Conservation (phyloP, 306 rosid genomes). For the Dalbergia cochinchinensis region DNA sequence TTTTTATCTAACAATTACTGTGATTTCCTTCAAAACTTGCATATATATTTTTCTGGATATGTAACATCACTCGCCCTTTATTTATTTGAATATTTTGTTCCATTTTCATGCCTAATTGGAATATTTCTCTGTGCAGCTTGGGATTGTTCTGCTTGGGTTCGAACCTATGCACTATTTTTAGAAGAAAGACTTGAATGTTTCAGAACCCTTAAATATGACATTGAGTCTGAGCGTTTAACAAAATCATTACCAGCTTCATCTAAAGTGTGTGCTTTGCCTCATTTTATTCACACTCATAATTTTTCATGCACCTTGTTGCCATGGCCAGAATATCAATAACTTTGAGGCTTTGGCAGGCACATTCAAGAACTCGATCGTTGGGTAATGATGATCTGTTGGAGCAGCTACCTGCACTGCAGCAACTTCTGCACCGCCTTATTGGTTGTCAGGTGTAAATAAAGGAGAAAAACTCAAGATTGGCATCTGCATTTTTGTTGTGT, state of each 20-base stretch:
- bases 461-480: slow-evolving; percentile 17
- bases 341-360: slow-evolving; percentile 58
- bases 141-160: slow-evolving; percentile 99
- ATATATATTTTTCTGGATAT: no score
- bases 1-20: no score
- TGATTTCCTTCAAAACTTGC: no score
- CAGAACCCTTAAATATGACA: slow-evolving; percentile 80
- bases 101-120: slow-evolving; percentile 46
- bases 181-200: slow-evolving; percentile 93
- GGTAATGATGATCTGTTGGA: slow-evolving; percentile 69
- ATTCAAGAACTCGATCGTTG: slow-evolving; percentile 75
- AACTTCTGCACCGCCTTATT: slow-evolving; percentile 83
- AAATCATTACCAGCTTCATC: slow-evolving; percentile 66
- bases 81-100: background rate
- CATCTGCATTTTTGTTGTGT: background rate
- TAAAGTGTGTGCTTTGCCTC: slow-evolving; percentile 61
- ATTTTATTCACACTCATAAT: background rate
- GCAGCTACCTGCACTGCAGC: slow-evolving; percentile 91
- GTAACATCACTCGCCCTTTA: background rate
- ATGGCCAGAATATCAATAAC: slow-evolving; percentile 34
- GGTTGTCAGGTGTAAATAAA: slow-evolving; percentile 78
- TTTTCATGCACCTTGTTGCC: background rate
- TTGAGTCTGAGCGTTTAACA: slow-evolving; percentile 83
- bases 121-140: slow-evolving; percentile 71
- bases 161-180: slow-evolving; percentile 85